A percentile compares a stretch with the other conserved stretches of the same genome.
These are phyloP conservation scores for Themeda triandra DNA, from an alignment of 176 grass and related monocot genomes.

Conservation along the genomic window DNA sequence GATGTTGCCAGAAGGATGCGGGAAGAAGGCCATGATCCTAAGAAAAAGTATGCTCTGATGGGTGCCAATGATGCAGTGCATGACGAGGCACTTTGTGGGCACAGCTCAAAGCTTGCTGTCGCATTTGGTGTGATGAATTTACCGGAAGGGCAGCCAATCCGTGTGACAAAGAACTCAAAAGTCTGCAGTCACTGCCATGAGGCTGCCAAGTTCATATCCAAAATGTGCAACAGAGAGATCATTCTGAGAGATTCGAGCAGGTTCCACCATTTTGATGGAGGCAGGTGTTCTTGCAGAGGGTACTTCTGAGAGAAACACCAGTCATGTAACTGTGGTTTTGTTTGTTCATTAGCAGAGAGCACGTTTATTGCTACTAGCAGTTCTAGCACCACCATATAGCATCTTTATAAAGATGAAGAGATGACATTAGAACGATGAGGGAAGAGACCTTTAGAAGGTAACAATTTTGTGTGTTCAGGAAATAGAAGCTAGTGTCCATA, in stretches of 20 bases:
- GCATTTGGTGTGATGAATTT: slow-evolving; percentile 74
- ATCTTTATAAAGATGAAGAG: not conserved
- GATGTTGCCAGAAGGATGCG: slow-evolving; percentile 52
- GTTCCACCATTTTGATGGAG: slow-evolving; percentile 80
- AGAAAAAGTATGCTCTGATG: slow-evolving; percentile 55
- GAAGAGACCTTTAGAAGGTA: not conserved
- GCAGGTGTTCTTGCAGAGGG: slow-evolving; percentile 87
- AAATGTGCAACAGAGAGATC: slow-evolving; percentile 68
- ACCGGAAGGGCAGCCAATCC: slow-evolving; percentile 44
- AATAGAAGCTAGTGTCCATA: not conserved
- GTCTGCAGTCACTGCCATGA: slow-evolving; percentile 85
- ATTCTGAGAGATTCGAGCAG: slow-evolving; percentile 74
- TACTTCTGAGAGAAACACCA: slow-evolving; percentile 38
- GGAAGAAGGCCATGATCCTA: slow-evolving; percentile 53
- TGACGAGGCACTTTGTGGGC: slow-evolving; percentile 65
- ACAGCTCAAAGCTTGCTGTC: slow-evolving; percentile 80
- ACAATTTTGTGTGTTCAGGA: not conserved
- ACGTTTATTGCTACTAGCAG: not conserved
- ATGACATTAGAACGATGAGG: not conserved
- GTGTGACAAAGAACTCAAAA: slow-evolving; percentile 53
- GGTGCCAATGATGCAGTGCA: slow-evolving; percentile 47
- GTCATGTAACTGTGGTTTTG: not conserved
- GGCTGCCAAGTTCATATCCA: slow-evolving; percentile 72
- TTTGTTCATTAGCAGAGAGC: slow-evolving; percentile 18
- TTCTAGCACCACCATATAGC: not conserved